Evolutionary conservation across 1,284 basidiomycete genomes (phyloP), one percentile per base, ranked within the genome.

Genomic region (Amylostereum areolatum): DNA sequence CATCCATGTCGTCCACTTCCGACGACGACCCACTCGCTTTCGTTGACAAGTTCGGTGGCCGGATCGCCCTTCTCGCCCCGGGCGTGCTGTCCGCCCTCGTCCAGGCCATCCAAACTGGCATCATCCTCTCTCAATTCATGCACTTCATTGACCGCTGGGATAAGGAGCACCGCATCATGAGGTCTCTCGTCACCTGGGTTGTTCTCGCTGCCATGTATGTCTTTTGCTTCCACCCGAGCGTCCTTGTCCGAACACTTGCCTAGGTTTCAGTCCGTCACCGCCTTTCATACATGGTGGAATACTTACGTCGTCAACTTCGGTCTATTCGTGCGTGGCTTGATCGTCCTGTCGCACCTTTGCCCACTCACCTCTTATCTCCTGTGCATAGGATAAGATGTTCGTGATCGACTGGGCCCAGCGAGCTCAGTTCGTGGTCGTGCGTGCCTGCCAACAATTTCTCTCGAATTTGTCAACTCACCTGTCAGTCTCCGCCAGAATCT

Each of bases 21-120:
- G 18, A 18, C 74, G 8, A 76, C 74, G 32, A 78, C 73, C 7
- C 58, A 51, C 7, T 68, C 78, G 49, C 62, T 69, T 3, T 71
- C 48, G 55, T 81, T 81, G 58, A 73, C 18, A 18, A 18, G 18
- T 18, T 18, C 18, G 18, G 18, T 18, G 18, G 34, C 34, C 34
- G 34, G 9, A 35, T n/a, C 9, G 34, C 8, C n/a, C 8, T 35
- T 35, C 34, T 35, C 8, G 34, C 9, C 8, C 34, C 34, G 34
- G 34, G 9, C 9, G 34, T 35, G 9, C 8, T 35, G 8, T 35
- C 34, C 9, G n/a, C 34, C 9, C n/a, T 35, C n/a, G 34, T 35
- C 8, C 34, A 35, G n/a, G 34, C 9, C 34, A n/a, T 35, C 34
- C 34, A 35, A 35, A 35, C n/a, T 8, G 34, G 34, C 9, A 8